A percentile compares a stretch with the other conserved stretches of the same genome.
These are phyloP conservation scores for Bjerkandera adusta DNA, from an alignment of 1,284 basidiomycete species.

Conservation along the genomic window DNA sequence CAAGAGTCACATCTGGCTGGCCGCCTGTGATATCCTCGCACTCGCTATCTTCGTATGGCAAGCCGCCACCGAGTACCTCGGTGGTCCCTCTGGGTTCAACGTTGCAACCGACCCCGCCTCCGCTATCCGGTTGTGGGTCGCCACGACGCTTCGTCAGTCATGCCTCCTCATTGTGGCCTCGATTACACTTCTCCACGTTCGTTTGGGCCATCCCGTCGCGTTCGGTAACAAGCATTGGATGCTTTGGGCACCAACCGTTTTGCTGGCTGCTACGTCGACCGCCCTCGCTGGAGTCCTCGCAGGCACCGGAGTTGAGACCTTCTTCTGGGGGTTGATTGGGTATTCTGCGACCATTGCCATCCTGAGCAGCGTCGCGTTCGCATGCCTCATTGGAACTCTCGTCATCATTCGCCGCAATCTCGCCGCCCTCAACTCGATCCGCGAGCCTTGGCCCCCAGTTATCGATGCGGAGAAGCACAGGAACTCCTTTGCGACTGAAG, in stretches of 20 bases:
- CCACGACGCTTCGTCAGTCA: slow-evolving; percentile 59
- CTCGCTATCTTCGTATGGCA: slow-evolving; percentile 66
- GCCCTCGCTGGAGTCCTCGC: slow-evolving; percentile 56
- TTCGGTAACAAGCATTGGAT: slow-evolving; percentile 68
- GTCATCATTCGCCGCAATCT: slow-evolving; percentile 64
- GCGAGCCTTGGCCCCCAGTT: slow-evolving; percentile 56
- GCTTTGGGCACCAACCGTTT: slow-evolving; percentile 59
- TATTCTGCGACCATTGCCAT: slow-evolving; percentile 54
- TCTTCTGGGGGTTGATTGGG: slow-evolving; percentile 59
- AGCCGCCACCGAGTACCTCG: slow-evolving; percentile 47
- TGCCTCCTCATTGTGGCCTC: slow-evolving; percentile 58
- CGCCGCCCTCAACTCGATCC: slow-evolving; percentile 44
- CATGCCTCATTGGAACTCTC: slow-evolving; percentile 55
- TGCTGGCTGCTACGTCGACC: slow-evolving; percentile 55
- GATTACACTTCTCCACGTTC: slow-evolving; percentile 65
- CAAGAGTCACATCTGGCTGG: slow-evolving; percentile 71
- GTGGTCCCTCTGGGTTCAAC: slow-evolving; percentile 40
- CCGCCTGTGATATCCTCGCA: slow-evolving; percentile 58
- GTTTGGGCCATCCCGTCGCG: slow-evolving; percentile 62
- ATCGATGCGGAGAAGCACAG: slow-evolving; percentile 48
- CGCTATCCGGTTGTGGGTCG: slow-evolving; percentile 59
- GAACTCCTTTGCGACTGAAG: slow-evolving; percentile 63
- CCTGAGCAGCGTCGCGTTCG: slow-evolving; percentile 50
- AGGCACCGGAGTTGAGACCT: slow-evolving; percentile 45
- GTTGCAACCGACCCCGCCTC: slow-evolving; percentile 47